phyloP scores from a whole-genome alignment of 345 rosid species.

The Euphorbia lathyris region DNA sequence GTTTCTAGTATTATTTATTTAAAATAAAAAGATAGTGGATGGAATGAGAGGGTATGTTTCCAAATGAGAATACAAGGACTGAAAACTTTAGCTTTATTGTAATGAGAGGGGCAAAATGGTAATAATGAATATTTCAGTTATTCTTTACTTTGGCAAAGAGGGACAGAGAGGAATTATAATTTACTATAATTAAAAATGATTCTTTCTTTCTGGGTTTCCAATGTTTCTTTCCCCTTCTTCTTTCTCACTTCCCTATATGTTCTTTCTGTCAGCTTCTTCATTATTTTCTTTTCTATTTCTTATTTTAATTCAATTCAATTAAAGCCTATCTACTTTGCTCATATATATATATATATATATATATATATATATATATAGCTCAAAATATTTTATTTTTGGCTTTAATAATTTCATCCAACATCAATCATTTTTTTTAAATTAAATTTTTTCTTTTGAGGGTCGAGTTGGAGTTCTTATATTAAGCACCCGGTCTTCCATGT shows the following conservation, averaged over 20 bases:
- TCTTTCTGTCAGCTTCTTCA: slow-evolving; percentile 39
- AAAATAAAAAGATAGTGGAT: too few species aligned
- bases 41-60: slow-evolving; percentile 36
- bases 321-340: neutral
- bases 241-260: slow-evolving; percentile 75
- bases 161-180: slow-evolving; percentile 45
- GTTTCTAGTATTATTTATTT: too few species aligned
- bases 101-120: slow-evolving; percentile 35
- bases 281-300: neutral
- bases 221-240: slow-evolving; percentile 42
- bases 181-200: too few species aligned
- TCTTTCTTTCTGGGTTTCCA: slow-evolving; percentile 41
- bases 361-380: too few species aligned
- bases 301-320: neutral
- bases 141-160: slow-evolving; percentile 51
- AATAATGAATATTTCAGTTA: slow-evolving; percentile 26
- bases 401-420: too few species aligned
- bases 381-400: too few species aligned
- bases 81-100: slow-evolving; percentile 52
- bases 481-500: too few species aligned
- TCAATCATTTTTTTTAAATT: slow-evolving; percentile 7
- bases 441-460: too few species aligned
- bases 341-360: too few species aligned
- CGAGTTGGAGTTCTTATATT: too few species aligned
- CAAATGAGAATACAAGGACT: slow-evolving; percentile 55